phyloP scores from a whole-genome alignment of 192 early-diverging fungal genomes.

The Gigaspora rosea region DNA sequence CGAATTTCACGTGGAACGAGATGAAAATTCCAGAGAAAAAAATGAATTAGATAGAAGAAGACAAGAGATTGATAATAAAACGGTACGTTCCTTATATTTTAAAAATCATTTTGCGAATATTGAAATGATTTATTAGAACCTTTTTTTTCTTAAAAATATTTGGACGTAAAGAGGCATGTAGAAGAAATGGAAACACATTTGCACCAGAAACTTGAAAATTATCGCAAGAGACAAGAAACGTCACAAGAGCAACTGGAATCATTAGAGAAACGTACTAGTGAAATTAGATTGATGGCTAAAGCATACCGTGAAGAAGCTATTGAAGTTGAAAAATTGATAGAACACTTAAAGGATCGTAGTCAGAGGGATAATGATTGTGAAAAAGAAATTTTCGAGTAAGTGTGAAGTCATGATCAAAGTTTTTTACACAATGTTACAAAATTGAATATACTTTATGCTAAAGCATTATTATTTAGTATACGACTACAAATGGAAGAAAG shows the following conservation, averaged over 20 bases:
- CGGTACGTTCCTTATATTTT: neutral
- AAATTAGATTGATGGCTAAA: neutral
- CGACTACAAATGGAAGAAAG: neutral
- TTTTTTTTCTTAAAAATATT: neutral
- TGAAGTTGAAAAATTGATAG: constrained; percentile 20
- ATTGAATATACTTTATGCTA: neutral
- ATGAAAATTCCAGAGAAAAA: constrained; percentile 13
- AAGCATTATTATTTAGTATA: neutral
- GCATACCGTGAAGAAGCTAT: constrained; percentile 5
- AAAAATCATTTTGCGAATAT: no score
- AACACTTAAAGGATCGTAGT: neutral
- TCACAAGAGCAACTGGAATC: neutral
- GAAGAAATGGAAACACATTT: constrained; percentile 16
- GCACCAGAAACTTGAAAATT: constrained; percentile 18
- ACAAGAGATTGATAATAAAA: constrained; percentile 13
- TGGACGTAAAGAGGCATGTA: neutral
- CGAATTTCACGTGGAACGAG: constrained; percentile 5
- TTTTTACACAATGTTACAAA: neutral
- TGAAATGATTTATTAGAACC: no score
- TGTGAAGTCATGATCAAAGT: neutral
- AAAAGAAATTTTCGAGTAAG: constrained; percentile 20
- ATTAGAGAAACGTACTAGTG: constrained; percentile 12
- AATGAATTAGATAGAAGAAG: constrained; percentile 8
- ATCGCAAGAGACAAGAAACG: neutral
- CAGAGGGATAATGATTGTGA: constrained; percentile 22